phyloP scores from a whole-genome alignment of 2,329 filamentous ascomycete genomes.

The Rhynchosporium agropyri region DNA sequence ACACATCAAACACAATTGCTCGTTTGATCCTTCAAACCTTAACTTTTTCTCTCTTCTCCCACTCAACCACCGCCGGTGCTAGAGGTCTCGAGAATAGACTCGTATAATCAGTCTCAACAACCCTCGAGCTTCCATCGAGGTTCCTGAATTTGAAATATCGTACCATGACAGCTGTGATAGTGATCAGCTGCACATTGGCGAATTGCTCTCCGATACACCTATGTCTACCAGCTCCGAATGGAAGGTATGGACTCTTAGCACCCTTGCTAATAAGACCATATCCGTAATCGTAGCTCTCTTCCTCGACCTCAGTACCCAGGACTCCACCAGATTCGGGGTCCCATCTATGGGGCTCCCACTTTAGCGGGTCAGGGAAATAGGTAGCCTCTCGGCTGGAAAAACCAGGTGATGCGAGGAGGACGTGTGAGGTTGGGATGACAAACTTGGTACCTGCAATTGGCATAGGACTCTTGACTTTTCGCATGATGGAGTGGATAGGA shows the following conservation, averaged over 20 bases:
- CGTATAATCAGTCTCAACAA: conserved; percentile 69
- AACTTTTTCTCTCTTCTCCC: conserved; percentile 65
- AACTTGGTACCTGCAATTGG: conserved; percentile 80
- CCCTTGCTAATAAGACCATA: conserved; percentile 94
- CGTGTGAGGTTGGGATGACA: conserved; percentile 78
- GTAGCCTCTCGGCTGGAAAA: conserved; percentile 71
- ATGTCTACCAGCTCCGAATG: conserved; percentile 91
- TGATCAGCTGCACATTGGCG: conserved; percentile 88
- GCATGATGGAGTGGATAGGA: conserved; percentile 93
- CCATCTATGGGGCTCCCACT: conserved; percentile 94
- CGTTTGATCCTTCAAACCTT: conserved; percentile 18
- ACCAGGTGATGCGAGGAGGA: conserved; percentile 81
- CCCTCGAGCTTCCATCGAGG: conserved; percentile 66
- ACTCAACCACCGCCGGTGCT: conserved; percentile 71
- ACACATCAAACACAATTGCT: conserved; percentile 25
- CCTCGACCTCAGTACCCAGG: conserved; percentile 56
- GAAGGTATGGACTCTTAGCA: conserved; percentile 84
- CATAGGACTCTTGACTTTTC: conserved; percentile 88
- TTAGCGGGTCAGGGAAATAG: conserved; percentile 79
- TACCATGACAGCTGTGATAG: conserved; percentile 77
- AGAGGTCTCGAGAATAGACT: conserved; percentile 75
- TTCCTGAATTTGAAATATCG: conserved; percentile 80
- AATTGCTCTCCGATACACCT: conserved; percentile 97
- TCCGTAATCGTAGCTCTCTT: conserved; percentile 87
- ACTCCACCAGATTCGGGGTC: conserved; percentile 63